phyloP scores from a whole-genome alignment of 2,329 filamentous ascomycete genomes.

The Calonectria montana region DNA sequence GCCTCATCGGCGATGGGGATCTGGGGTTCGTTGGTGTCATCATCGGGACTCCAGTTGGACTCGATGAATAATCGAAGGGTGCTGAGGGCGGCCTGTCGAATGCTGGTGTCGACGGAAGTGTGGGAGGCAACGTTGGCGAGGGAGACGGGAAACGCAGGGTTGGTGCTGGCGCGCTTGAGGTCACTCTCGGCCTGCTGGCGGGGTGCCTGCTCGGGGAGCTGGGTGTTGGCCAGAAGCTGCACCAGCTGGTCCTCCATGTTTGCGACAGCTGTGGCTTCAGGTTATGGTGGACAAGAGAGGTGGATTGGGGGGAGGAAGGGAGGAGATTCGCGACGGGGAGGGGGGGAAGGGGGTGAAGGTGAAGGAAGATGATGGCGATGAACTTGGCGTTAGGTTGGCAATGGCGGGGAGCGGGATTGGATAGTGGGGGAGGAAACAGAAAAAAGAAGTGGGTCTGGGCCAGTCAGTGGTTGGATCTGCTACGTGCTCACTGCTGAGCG shows the following conservation, averaged over 20 bases:
- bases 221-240: constrained; percentile 87
- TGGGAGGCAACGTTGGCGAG: constrained; percentile 86
- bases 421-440: constrained; percentile 33
- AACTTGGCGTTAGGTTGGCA: constrained; percentile 27
- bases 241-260: constrained; percentile 93
- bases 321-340: constrained; percentile 13
- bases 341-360: not conserved
- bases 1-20: constrained; percentile 78
- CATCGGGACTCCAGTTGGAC: constrained; percentile 82
- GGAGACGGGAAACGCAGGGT: constrained; percentile 79
- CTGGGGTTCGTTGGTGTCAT: constrained; percentile 72
- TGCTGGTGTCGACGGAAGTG: constrained; percentile 75
- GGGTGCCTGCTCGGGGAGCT: constrained; percentile 78
- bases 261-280: constrained; percentile 31
- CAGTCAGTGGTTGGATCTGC: constrained; percentile 11
- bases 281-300: not conserved
- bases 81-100: constrained; percentile 86
- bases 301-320: not conserved
- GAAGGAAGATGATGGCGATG: constrained; percentile 10
- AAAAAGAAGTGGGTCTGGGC: constrained; percentile 36
- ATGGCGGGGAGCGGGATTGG: constrained; percentile 32
- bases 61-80: constrained; percentile 86
- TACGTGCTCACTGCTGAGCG: constrained; percentile 20
- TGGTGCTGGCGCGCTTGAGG: constrained; percentile 76
- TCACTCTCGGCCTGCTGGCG: constrained; percentile 90